A percentile compares a stretch with the other conserved stretches of the same genome.
Evolutionary conservation across 140 eudicot genomes (phyloP).

Genomic region (Senecio squalidus): DNA sequence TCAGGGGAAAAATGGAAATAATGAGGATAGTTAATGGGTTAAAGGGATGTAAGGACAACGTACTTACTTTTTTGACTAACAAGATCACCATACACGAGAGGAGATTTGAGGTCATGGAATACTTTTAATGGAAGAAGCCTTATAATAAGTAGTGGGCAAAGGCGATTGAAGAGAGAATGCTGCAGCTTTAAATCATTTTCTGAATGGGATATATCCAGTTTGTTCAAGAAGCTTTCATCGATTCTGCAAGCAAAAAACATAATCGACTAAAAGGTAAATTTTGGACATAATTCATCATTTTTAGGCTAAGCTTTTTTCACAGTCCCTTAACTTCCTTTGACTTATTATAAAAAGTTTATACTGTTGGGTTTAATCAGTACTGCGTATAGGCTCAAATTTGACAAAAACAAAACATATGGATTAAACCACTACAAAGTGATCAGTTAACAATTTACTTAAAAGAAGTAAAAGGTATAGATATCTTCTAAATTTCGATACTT

Average conservation of each 20-base stretch:
- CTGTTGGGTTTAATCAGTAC: too few relatives aligned
- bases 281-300: too few relatives aligned
- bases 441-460: background rate
- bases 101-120: constrained; percentile 57
- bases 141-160: constrained; percentile 80
- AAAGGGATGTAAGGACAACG: constrained; percentile 14
- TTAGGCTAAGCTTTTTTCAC: too few relatives aligned
- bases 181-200: constrained; percentile 30
- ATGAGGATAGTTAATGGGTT: background rate
- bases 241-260: constrained; percentile 27
- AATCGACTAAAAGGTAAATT: background rate
- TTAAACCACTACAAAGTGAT: too few relatives aligned
- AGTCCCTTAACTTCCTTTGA: too few relatives aligned
- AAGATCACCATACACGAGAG: constrained; percentile 55
- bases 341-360: too few relatives aligned
- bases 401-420: too few relatives aligned
- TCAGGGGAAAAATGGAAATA: background rate
- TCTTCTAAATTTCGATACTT: background rate
- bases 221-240: constrained; percentile 31
- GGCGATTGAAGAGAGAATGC: constrained; percentile 57
- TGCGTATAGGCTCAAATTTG: too few relatives aligned
- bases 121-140: constrained; percentile 74
- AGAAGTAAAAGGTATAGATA: background rate
- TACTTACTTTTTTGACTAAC: constrained; percentile 10
- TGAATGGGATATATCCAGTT: constrained; percentile 20